These are phyloP conservation scores for Juglanconis juglandina DNA, from an alignment of 2,329 filamentous ascomycete species.

Conservation along the genomic window DNA sequence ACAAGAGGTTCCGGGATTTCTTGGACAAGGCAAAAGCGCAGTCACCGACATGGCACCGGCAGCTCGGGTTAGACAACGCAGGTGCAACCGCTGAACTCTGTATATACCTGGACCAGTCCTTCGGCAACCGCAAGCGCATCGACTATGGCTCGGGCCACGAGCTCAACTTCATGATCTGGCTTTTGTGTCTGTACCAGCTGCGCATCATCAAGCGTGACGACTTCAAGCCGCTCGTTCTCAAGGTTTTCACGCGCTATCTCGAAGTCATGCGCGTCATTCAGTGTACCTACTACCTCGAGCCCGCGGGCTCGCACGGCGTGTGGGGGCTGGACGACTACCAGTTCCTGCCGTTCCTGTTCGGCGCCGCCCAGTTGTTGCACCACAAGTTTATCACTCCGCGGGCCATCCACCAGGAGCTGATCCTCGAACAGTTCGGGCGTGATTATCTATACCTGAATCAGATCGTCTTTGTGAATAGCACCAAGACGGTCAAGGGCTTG, in stretches of 20 bases:
- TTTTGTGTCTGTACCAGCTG: slow-evolving; percentile 87
- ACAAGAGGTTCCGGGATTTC: slow-evolving; percentile 83
- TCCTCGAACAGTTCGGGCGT: slow-evolving; percentile 78
- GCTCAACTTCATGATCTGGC: slow-evolving; percentile 94
- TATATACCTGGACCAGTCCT: slow-evolving; percentile 76
- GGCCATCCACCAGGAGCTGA: slow-evolving; percentile 82
- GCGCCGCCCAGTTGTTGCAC: slow-evolving; percentile 81
- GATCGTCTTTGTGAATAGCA: slow-evolving; percentile 89
- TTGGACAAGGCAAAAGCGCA: slow-evolving; percentile 65
- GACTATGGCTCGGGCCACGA: slow-evolving; percentile 98
- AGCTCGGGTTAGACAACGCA: slow-evolving; percentile 49
- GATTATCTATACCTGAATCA: slow-evolving; percentile 92
- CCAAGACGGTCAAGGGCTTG: slow-evolving; percentile 91
- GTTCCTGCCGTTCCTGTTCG: slow-evolving; percentile 93
- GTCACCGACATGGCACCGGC: slow-evolving; percentile 59
- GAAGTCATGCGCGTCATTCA: slow-evolving; percentile 83
- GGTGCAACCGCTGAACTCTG: slow-evolving; percentile 67
- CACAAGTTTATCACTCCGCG: slow-evolving; percentile 77
- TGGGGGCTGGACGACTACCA: slow-evolving; percentile 98
- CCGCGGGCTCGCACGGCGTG: slow-evolving; percentile 92
- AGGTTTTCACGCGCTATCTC: slow-evolving; percentile 80
- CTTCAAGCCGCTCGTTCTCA: slow-evolving; percentile 71
- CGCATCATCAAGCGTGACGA: slow-evolving; percentile 59
- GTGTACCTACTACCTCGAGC: slow-evolving; percentile 92
- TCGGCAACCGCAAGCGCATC: slow-evolving; percentile 82